These are phyloP conservation scores for Russula sp. DNA, from an alignment of 768 basidiomycete species.

Conservation along the genomic window DNA sequence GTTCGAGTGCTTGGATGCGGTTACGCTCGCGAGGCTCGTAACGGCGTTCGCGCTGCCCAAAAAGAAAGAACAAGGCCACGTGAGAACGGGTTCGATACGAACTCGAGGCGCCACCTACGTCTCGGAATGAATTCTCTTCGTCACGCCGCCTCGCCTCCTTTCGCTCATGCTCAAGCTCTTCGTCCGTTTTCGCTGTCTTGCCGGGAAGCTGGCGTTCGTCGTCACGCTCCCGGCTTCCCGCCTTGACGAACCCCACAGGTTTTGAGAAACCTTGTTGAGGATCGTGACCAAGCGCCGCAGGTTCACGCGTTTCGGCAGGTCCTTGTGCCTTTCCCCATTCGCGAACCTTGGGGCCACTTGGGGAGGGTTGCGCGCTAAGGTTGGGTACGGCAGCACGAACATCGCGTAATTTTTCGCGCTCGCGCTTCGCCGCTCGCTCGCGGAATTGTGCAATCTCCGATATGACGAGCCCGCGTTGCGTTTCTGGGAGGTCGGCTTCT, in stretches of 20 bases:
- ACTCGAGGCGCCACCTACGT: conserved; percentile 48
- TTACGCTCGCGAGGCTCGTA: conserved; percentile 86
- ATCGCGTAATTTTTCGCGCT: conserved; percentile 83
- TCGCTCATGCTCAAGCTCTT: conserved; percentile 79
- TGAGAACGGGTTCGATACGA: background rate
- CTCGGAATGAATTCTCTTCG: conserved; percentile 79
- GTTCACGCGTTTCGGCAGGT: conserved; percentile 8
- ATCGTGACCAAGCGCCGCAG: conserved; percentile 30
- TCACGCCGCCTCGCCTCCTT: conserved; percentile 70
- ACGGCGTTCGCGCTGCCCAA: conserved; percentile 76
- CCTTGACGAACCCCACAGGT: conserved; percentile 79
- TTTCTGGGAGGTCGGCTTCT: conserved; percentile 95
- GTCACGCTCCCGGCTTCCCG: conserved; percentile 42
- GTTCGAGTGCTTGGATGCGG: conserved; percentile 71
- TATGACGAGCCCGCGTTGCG: conserved; percentile 85
- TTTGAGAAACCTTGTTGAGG: conserved; percentile 63
- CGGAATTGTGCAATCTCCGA: conserved; percentile 96
- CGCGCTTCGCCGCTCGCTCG: conserved; percentile 86
- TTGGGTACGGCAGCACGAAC: conserved; percentile 53
- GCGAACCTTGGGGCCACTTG: conserved; percentile 66
- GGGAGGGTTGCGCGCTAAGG: conserved; percentile 30
- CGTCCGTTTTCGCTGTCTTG: conserved; percentile 65
- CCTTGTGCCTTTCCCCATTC: conserved; percentile 73
- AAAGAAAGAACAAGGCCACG: background rate
- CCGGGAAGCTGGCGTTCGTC: conserved; percentile 32